Base-by-base conservation (phyloP, 352 stramenopile genomes). In the Elongisporangium undulatum region DNA sequence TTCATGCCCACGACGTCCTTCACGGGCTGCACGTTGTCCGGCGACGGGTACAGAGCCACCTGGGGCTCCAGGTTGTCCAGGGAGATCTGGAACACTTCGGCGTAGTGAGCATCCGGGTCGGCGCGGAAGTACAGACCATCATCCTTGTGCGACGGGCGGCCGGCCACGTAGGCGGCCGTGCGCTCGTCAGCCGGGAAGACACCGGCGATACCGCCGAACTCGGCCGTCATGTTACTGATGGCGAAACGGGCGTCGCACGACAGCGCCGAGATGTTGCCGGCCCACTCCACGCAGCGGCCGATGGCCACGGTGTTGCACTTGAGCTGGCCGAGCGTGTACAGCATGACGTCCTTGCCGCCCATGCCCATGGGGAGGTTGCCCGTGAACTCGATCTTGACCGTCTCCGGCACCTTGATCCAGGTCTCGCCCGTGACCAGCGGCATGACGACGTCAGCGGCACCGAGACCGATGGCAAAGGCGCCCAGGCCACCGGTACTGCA, bases 271-370 rank as follows among this genome's bases (percentile, higher is more conserved):
- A 93, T 90, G 75, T 91, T 91, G 64, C 85, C 85, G 53, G 80
- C 80, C 76, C 81, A 95, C 60, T 93, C 82, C 3, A 95, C 80
- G 53, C 75, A 88, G 62, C 84, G 80, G 16, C 74, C 81, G 19
- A 89, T 90, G 10, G 84, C 83, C 21, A 95, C 85, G 5, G 83
- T 93, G 71, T 95, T 93, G 60, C 84, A 90, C 74, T 95, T 95
- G 61, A 95, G 75, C 53, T 91, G 71, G 38, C 85, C 83, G 38
- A 93, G 72, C 52, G 81, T 93, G 72, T 91, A 89, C 2, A 95
- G 73, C 79, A 95, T 95, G 16, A 93, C 85, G 66, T 95, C 85
- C 68, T 95, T 95, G 49, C 85, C 85, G 48, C 83, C 85, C 68
- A 93, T 89, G 55, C 84, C 85, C 50, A 76, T 75, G 2, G 82